A percentile compares a stretch with the other conserved stretches of the same genome.
Evolutionary conservation across 495 filamentous ascomycete species (phyloP).

Genomic region (Thermothielavioides terrestris): DNA sequence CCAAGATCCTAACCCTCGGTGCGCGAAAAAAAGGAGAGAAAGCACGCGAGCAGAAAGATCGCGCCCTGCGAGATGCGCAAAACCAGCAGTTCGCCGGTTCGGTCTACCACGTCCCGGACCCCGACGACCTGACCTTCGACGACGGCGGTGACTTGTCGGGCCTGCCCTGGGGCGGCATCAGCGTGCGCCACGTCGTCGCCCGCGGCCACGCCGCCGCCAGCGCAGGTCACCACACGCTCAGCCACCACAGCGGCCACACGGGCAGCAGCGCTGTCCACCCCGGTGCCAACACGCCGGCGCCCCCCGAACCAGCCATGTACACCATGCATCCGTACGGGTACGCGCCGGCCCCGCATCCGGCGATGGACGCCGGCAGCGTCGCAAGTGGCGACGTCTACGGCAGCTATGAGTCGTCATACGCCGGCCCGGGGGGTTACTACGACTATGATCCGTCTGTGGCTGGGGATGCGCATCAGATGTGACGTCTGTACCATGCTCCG

Average conservation of each 20-base stretch:
- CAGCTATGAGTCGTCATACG: slow-evolving; percentile 2
- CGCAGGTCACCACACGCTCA: not conserved
- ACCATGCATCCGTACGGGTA: slow-evolving; percentile 8
- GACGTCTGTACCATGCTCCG: no score
- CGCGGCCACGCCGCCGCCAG: slow-evolving; percentile 43
- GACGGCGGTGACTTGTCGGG: slow-evolving; percentile 45
- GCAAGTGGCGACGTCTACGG: not conserved
- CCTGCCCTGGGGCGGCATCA: slow-evolving; percentile 55
- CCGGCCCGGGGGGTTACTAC: slow-evolving; percentile 4
- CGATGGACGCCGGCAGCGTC: not conserved
- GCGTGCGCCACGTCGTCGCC: slow-evolving; percentile 46
- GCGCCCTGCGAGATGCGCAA: slow-evolving; percentile 45
- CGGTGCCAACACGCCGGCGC: not conserved
- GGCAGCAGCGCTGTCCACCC: not conserved
- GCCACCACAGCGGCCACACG: slow-evolving; percentile 6
- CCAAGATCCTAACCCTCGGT: no score
- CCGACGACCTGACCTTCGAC: slow-evolving; percentile 38
- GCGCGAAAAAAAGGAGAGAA: slow-evolving; percentile 53
- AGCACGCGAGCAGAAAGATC: slow-evolving; percentile 48
- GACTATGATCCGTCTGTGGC: not conserved
- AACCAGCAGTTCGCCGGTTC: slow-evolving; percentile 47
- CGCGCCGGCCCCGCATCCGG: not conserved
- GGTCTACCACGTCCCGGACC: slow-evolving; percentile 46
- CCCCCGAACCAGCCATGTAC: slow-evolving; percentile 2
- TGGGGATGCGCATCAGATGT: not conserved